phyloP scores from a whole-genome alignment of 169 alveolate genomes.

The Plasmodium yoelii region DNA sequence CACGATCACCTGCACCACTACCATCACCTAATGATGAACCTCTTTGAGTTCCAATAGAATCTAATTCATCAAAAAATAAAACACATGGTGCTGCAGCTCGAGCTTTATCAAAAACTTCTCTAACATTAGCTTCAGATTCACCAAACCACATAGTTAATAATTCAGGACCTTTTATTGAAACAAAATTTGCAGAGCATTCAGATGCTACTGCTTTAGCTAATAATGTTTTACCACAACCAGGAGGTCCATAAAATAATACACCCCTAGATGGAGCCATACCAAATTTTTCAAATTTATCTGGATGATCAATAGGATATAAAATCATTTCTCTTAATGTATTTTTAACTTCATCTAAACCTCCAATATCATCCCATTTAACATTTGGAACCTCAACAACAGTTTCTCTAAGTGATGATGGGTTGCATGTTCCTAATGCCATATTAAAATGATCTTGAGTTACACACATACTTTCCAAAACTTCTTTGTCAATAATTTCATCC shows the following conservation, averaged over 20 bases:
- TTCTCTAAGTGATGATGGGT: constrained; percentile 98
- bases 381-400: constrained; percentile 99
- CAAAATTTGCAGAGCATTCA: constrained; percentile 99
- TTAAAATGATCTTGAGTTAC: constrained; percentile 99
- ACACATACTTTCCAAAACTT: constrained; percentile 97
- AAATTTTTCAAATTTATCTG: constrained; percentile 98
- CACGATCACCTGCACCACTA: constrained; percentile 99
- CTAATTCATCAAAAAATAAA: constrained; percentile 99
- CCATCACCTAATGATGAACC: constrained; percentile 96
- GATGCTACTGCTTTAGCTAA: constrained; percentile 99
- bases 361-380: constrained; percentile 99
- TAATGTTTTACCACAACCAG: constrained; percentile 99
- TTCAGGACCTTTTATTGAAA: constrained; percentile 99
- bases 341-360: constrained; percentile 98
- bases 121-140: constrained; percentile 99
- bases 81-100: constrained; percentile 99
- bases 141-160: constrained; percentile 99
- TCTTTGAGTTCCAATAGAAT: constrained; percentile 99
- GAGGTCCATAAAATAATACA: constrained; percentile 99
- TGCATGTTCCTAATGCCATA: constrained; percentile 96
- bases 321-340: constrained; percentile 97
- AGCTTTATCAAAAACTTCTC: constrained; percentile 99
- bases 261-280: constrained; percentile 99
- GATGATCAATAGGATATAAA: constrained; percentile 96
- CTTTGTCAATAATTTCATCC: constrained; percentile 99